Evolutionary conservation across 2,329 filamentous ascomycete genomes (phyloP).

Genomic region (Hypoxylon sp.): DNA sequence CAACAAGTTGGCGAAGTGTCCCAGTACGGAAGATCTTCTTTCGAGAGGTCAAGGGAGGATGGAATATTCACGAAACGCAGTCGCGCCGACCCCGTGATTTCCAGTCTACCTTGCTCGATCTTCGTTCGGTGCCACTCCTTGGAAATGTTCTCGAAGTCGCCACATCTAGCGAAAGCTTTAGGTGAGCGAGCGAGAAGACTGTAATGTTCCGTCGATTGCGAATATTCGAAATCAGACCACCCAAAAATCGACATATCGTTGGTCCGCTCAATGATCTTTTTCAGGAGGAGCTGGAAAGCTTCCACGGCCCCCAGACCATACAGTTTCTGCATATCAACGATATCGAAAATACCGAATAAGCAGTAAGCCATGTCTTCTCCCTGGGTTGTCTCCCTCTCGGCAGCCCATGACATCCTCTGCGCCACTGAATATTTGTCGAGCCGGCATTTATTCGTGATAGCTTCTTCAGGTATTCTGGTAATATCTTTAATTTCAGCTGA

Average conservation of each 20-base stretch:
- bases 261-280: not conserved
- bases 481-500: not conserved
- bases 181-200: not conserved
- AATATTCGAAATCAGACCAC: not conserved
- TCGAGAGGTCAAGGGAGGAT: not conserved
- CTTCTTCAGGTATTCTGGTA: not conserved
- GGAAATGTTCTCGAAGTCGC: not conserved
- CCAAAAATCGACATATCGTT: not conserved
- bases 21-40: not conserved
- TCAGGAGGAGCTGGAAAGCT: not conserved
- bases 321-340: not conserved
- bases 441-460: not conserved
- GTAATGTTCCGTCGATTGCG: not conserved
- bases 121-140: not conserved
- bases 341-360: not conserved
- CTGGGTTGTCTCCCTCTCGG: not conserved
- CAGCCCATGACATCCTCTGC: slow-evolving; percentile 1
- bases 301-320: slow-evolving; percentile 1
- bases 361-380: slow-evolving; percentile 1
- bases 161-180: not conserved
- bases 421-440: not conserved
- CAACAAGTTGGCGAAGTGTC: not conserved
- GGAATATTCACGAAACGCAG: not conserved
- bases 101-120: not conserved
- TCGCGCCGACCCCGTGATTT: not conserved